Conservation (phyloP, 805 yeast species). For the Spathaspora arborariae region DNA sequence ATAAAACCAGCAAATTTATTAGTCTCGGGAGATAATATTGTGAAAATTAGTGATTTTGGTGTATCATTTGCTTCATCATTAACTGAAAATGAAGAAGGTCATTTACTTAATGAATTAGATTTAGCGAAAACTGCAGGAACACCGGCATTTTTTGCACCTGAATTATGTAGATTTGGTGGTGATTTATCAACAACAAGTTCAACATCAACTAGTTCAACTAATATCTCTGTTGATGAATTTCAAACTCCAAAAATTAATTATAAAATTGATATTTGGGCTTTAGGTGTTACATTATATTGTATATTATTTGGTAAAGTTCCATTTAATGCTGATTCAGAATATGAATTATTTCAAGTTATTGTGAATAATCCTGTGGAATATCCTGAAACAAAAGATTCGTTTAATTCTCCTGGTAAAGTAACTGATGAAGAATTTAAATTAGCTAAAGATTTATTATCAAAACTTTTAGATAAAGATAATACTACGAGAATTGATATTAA, state of each 20-base stretch:
- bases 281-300: slow-evolving; percentile 89
- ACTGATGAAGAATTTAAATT: slow-evolving; percentile 40
- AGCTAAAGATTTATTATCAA: slow-evolving; percentile 56
- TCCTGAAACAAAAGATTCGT: slow-evolving; percentile 41
- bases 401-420: slow-evolving; percentile 38
- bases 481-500: slow-evolving; percentile 59
- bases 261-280: slow-evolving; percentile 96
- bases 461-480: slow-evolving; percentile 70
- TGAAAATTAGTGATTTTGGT: slow-evolving; percentile 96
- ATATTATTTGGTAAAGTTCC: slow-evolving; percentile 85
- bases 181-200: slow-evolving; percentile 6
- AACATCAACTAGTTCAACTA: too few relatives aligned
- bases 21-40: slow-evolving; percentile 63
- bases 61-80: slow-evolving; percentile 70
- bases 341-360: slow-evolving; percentile 79
- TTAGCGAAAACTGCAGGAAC: slow-evolving; percentile 96
- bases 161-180: slow-evolving; percentile 59
- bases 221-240: slow-evolving; percentile 37
- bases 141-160: slow-evolving; percentile 96
- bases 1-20: slow-evolving; percentile 92
- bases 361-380: slow-evolving; percentile 56
- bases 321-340: slow-evolving; percentile 82
- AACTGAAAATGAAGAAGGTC: slow-evolving; percentile 42
- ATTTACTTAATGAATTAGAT: slow-evolving; percentile 57
- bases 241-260: slow-evolving; percentile 56